These are phyloP conservation scores for Paulownia fortunei DNA, from an alignment of 257 asterid species.

Conservation along the genomic window DNA sequence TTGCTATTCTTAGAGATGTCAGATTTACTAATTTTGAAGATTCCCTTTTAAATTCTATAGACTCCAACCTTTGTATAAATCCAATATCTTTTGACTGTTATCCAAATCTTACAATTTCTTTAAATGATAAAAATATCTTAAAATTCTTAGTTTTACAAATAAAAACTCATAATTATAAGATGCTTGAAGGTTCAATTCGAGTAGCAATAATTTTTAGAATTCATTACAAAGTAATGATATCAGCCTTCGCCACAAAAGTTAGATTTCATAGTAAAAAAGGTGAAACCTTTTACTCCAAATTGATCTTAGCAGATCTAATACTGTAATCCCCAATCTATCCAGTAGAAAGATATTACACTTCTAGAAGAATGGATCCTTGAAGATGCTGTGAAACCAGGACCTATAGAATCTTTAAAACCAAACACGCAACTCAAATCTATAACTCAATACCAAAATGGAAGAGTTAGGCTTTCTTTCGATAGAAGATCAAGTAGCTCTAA, in stretches of 20 bases:
- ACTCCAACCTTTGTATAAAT: no score
- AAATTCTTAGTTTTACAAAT: background rate
- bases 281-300: background rate
- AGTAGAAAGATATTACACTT: no score
- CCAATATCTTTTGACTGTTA: no score
- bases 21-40: conserved; percentile 5
- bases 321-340: background rate
- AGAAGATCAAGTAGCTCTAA: background rate
- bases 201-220: background rate
- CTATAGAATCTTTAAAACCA: background rate
- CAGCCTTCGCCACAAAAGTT: background rate
- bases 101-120: no score
- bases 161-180: conserved; percentile 17
- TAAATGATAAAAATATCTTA: conserved; percentile 3
- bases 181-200: background rate
- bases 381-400: no score
- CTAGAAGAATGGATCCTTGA: no score
- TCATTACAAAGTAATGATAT: background rate
- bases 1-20: background rate
- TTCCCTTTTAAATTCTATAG: background rate
- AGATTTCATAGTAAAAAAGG: background rate
- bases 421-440: background rate
- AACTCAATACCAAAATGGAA: background rate
- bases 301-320: background rate
- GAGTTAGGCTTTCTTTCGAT: background rate